Evolutionary conservation across 2,329 filamentous ascomycete genomes (phyloP), one percentile per base, ranked within the genome.

Genomic region (Calonectria pteridis): DNA sequence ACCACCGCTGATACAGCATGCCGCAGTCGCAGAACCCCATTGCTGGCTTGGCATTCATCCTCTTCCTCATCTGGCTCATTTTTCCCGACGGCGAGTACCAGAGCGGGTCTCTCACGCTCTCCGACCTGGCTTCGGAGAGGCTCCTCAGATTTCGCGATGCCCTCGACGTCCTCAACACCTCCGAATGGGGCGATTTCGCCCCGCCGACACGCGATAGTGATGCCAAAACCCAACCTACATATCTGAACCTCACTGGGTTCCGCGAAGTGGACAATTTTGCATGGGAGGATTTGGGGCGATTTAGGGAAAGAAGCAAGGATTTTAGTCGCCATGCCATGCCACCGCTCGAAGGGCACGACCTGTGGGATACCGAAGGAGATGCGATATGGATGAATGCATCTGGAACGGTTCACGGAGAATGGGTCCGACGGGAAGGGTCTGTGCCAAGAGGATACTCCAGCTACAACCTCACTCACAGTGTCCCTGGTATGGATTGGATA

Each of bases 301-400:
- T 96, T 72, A 92, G 91, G 81, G 85, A 92, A 73, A 90, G 90
- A 76, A 94, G 92, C 69, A 87, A 90, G 69, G 87, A 92, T 77
- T 93, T 89, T 82, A 92, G 89, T 76, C 87, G 85, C 67, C 88
- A 90, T 79, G 89, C 88, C 6, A 85, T 87, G 53, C 85, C 86
- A 16, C 83, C 84, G 50, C 82, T 87, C 31, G 84, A 85, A 3
- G 83, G 85, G 3, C 82, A 87, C 43, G 85, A 86, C 18, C 81
- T 83, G 7, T 87, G 85, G 85, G 82, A 85, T 59, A 76, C 77
- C 43, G 83, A 84, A 77, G 83, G 83, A 29, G 84, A 85, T 72
- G 83, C 87, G 9, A 84, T 93, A n/a, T 98, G 96, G 88, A 90
- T 90, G 81, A 96, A 97, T 81, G 90, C 94, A 7, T 95, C 94